Evolutionary conservation across 441 rosid genomes (phyloP), one percentile per base, ranked within the genome.

Genomic region (Melastoma candidum): DNA sequence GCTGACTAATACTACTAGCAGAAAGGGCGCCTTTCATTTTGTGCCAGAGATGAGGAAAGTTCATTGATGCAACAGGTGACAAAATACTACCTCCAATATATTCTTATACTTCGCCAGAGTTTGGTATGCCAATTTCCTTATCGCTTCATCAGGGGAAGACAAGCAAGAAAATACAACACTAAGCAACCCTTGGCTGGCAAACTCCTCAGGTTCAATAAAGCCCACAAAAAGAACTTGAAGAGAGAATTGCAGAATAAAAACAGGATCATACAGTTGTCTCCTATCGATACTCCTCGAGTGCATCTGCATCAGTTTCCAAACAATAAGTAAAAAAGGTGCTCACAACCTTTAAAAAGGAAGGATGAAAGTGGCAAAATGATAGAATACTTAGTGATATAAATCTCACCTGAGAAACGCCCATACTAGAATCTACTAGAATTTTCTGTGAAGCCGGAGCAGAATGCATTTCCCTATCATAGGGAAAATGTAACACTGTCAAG

Each of bases 171-270:
- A 83, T 26, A 95, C 87, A 66, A 93, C 66, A 27, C 96, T 93
- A 68, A 94, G 90, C 82, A 94, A 71, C 61, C 99, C 96, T 71
- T 83, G 68, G 72, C 86, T 76, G 67, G 89, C 79, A 69, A 89
- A 85, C 64, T 94, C 96, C 50, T 75, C 62, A 41, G 96, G 87
- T 67, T 94, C 97, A 71, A 94, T 60, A 63, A 81, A 81, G 65
- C 83, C 77, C 63, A 39, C 52, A 22, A 83, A 74, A 67, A 93
- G 67, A 49, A 77, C 60, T 62, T 83, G 85, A 62, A 77, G 59
- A 50, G 95, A 77, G 70, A 93, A 84, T 48, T 65, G 80, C 70
- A 89, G 60, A 70, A 89, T 74, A 73, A 84, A 89, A 74, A 75
- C 79, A 47, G 97, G 99, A 79, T 89, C 99, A 71, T 89, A 93